These are phyloP conservation scores for Antitrichia curtipendula DNA, from an alignment of 225 moss, liverwort and hornwort genomes.

Conservation along the genomic window DNA sequence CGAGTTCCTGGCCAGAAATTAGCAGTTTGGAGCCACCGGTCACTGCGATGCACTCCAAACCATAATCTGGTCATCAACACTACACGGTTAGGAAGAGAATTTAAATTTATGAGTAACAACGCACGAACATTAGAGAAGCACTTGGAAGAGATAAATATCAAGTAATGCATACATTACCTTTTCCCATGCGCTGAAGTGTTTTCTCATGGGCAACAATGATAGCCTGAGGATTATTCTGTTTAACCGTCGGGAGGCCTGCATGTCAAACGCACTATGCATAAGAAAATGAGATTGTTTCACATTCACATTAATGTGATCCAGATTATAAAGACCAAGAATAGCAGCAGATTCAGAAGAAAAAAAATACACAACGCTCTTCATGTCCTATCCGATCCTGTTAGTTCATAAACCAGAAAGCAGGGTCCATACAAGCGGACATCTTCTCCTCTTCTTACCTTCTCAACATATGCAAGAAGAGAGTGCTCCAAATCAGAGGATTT, in stretches of 20 bases:
- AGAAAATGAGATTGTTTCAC: background rate
- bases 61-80: constrained; percentile 47
- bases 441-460: background rate
- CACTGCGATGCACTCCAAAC: constrained; percentile 64
- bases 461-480: background rate
- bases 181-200: constrained; percentile 77
- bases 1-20: constrained; percentile 78
- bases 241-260: constrained; percentile 67
- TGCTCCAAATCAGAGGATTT: background rate
- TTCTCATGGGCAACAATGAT: constrained; percentile 74
- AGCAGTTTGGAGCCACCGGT: constrained; percentile 67
- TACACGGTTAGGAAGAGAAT: background rate
- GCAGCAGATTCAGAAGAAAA: background rate
- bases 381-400: background rate
- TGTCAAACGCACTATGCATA: background rate
- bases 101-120: background rate
- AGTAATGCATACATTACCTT: constrained; percentile 37
- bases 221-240: constrained; percentile 62
- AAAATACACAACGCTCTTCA: background rate
- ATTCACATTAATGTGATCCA: background rate
- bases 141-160: background rate
- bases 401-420: background rate
- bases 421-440: background rate
- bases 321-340: background rate
- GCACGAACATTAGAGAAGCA: background rate